phyloP scores from a whole-genome alignment of 306 rosid species.

The Cucurbita maxima region DNA sequence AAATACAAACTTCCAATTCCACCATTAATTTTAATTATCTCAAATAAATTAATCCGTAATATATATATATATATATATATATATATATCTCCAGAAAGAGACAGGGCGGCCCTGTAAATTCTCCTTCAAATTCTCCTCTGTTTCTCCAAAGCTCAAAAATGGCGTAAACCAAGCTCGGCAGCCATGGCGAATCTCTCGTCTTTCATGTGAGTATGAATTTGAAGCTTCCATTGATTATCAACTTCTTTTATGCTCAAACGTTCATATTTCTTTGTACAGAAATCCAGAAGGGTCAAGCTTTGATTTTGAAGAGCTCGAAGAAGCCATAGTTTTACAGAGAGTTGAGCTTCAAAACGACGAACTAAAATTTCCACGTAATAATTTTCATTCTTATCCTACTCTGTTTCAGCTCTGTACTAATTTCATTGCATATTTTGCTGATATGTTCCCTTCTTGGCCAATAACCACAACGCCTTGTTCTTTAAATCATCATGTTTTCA shows the following conservation, averaged over 20 bases:
- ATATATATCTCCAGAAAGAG: background rate
- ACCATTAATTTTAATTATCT: background rate
- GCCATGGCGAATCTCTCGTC: too few species aligned
- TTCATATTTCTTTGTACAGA: background rate
- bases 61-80: too few species aligned
- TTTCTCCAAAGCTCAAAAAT: too few species aligned
- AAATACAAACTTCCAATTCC: background rate
- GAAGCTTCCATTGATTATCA: too few species aligned
- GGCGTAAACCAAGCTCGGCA: too few species aligned
- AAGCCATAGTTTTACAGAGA: slow-evolving; percentile 75
- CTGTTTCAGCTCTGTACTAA: slow-evolving; percentile 45
- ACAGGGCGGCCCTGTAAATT: background rate
- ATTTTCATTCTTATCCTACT: slow-evolving; percentile 12
- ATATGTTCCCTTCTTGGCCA: slow-evolving; percentile 99
- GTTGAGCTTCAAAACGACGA: slow-evolving; percentile 60
- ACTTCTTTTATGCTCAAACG: too few species aligned
- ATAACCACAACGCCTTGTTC: slow-evolving; percentile 22
- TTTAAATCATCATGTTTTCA: slow-evolving; percentile 29
- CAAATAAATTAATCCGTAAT: too few species aligned
- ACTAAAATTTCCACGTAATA: slow-evolving; percentile 33
- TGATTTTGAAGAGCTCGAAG: slow-evolving; percentile 91
- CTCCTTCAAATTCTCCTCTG: too few species aligned
- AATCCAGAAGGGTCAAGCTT: slow-evolving; percentile 38
- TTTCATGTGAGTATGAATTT: too few species aligned
- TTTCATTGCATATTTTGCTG: slow-evolving; percentile 66